phyloP scores from a whole-genome alignment of 257 asterid genomes.

The Salvia rosmarinus region DNA sequence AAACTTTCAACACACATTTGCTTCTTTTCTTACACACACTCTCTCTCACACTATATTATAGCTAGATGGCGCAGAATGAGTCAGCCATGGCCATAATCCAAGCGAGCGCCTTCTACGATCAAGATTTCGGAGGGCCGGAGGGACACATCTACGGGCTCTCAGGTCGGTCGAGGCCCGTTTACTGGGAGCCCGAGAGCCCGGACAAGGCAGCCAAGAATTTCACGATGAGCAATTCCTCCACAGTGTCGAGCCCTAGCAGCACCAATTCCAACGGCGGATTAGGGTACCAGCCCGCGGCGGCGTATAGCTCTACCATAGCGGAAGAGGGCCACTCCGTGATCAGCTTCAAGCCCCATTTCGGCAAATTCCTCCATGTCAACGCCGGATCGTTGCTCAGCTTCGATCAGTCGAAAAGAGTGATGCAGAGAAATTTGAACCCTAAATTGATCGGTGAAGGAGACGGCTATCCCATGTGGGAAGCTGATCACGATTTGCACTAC shows the following conservation, averaged over 20 bases:
- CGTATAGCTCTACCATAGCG: no score
- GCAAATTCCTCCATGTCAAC: slow-evolving; percentile 37
- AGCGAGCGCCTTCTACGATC: slow-evolving; percentile 58
- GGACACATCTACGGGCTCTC: slow-evolving; percentile 29
- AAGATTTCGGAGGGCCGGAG: slow-evolving; percentile 47
- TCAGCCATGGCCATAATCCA: slow-evolving; percentile 59
- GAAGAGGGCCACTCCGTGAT: slow-evolving; percentile 66
- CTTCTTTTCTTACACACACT: slow-evolving; percentile 10
- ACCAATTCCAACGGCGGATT: slow-evolving; percentile 67
- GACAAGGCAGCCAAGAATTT: slow-evolving; percentile 52
- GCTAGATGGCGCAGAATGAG: slow-evolving; percentile 53
- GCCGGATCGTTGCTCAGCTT: slow-evolving; percentile 64
- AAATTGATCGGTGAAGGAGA: slow-evolving; percentile 45
- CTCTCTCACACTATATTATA: neutral
- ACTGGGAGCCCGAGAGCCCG: slow-evolving; percentile 50
- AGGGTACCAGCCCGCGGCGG: slow-evolving; percentile 40
- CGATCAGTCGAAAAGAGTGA: slow-evolving; percentile 45
- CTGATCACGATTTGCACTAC: slow-evolving; percentile 41
- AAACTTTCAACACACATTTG: slow-evolving; percentile 37
- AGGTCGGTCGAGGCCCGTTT: no score
- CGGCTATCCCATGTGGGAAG: slow-evolving; percentile 60
- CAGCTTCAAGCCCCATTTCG: slow-evolving; percentile 54
- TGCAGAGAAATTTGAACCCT: slow-evolving; percentile 39
- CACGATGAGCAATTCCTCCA: slow-evolving; percentile 54
- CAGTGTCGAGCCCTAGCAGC: slow-evolving; percentile 84